Percentiles rank a stretch among this genome's conserved stretches.
Conservation (phyloP, 2,329 filamentous ascomycete genomes). For the Pseudovirgaria hyperparasitica region DNA sequence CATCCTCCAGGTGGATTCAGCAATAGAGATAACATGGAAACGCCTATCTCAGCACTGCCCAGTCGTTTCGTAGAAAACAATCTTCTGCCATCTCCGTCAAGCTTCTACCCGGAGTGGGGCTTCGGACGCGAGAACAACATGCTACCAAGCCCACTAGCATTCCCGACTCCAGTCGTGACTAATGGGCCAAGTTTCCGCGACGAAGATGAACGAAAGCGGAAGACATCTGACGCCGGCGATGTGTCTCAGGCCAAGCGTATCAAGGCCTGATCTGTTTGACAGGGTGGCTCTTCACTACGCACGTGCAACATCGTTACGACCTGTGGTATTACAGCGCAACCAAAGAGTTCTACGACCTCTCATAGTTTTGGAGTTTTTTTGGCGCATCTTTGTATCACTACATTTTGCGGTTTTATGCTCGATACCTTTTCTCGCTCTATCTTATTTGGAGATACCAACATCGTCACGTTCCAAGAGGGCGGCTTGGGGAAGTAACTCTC, state of each 20-base stretch:
- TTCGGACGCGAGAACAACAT: slow-evolving; percentile 71
- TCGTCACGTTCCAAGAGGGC: too few species aligned
- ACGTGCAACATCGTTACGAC: too few species aligned
- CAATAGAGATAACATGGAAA: slow-evolving; percentile 41
- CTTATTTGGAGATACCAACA: too few species aligned
- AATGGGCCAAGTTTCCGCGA: slow-evolving; percentile 31
- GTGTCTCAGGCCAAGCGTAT: slow-evolving; percentile 20
- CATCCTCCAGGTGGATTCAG: slow-evolving; percentile 47
- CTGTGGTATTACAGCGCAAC: too few species aligned
- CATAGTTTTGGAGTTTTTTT: slow-evolving; percentile 4
- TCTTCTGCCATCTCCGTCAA: slow-evolving; percentile 78
- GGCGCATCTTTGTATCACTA: slow-evolving; percentile 1
- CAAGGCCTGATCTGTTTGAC: slow-evolving; percentile 16
- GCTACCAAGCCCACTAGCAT: slow-evolving; percentile 82
- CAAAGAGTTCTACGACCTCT: too few species aligned
- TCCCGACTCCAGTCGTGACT: slow-evolving; percentile 61
- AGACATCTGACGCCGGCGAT: slow-evolving; percentile 22
- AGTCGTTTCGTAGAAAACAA: slow-evolving; percentile 83
- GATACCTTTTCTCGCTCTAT: too few species aligned
- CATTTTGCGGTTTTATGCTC: slow-evolving; percentile 1
- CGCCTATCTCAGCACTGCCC: slow-evolving; percentile 86
- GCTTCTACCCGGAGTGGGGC: slow-evolving; percentile 87
- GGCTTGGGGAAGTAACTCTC: too few species aligned
- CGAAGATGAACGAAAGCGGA: slow-evolving; percentile 30
- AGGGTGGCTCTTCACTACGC: too few species aligned